Percentiles rank a stretch among this genome's conserved stretches.
phyloP scores from a whole-genome alignment of 2,329 filamentous ascomycete species.

The Chrysosphaeria jannelii region DNA sequence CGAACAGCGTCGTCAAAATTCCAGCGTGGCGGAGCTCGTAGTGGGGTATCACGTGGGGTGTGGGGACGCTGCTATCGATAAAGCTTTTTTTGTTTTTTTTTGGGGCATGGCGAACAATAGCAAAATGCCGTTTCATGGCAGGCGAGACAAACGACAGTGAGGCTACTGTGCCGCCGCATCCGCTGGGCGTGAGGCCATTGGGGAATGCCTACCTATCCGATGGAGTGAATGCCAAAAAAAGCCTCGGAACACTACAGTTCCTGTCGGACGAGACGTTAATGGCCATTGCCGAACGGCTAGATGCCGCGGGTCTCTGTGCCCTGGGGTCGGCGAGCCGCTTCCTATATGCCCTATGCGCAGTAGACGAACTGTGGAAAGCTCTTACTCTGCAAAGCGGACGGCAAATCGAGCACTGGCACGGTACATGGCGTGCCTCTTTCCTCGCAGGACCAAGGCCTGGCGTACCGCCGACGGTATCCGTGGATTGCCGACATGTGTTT shows the following conservation, averaged over 20 bases:
- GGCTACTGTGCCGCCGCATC: slow-evolving; percentile 41
- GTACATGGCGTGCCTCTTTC: slow-evolving; percentile 60
- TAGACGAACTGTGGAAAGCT: slow-evolving; percentile 71
- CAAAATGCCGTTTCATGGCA: too few relatives aligned
- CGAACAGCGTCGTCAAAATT: too few relatives aligned
- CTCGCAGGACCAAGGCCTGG: slow-evolving; percentile 12
- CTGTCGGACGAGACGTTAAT: slow-evolving; percentile 61
- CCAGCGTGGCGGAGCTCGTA: too few relatives aligned
- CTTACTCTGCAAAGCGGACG: slow-evolving; percentile 34
- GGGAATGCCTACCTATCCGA: slow-evolving; percentile 52
- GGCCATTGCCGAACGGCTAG: slow-evolving; percentile 45
- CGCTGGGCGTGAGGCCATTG: slow-evolving; percentile 55
- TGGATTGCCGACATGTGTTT: slow-evolving; percentile 54
- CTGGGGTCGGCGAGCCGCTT: slow-evolving; percentile 60
- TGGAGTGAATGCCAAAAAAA: slow-evolving; percentile 31
- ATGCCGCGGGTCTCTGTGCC: slow-evolving; percentile 25
- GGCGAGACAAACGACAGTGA: slow-evolving; percentile 1
- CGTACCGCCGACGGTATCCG: slow-evolving; percentile 12
- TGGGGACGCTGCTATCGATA: too few relatives aligned
- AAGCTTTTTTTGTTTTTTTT: too few relatives aligned
- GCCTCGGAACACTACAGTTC: slow-evolving; percentile 30
- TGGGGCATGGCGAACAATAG: not conserved
- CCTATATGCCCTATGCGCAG: slow-evolving; percentile 55
- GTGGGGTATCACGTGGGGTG: too few relatives aligned
- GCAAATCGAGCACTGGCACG: slow-evolving; percentile 25